Base-by-base conservation (phyloP, 768 basidiomycete genomes). In the Pulveroboletus frians region DNA sequence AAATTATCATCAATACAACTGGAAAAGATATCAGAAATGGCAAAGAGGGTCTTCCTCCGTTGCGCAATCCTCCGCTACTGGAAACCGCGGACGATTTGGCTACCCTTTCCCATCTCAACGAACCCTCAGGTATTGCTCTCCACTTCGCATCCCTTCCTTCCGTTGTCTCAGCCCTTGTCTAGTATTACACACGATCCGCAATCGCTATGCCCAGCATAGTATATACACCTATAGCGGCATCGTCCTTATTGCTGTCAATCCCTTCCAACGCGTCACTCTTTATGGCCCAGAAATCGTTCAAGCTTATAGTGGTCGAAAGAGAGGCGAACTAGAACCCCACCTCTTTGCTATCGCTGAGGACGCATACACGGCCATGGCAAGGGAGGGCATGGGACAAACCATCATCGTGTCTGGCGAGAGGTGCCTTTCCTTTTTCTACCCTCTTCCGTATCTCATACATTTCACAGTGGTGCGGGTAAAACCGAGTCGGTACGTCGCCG, bases 221-320 rank as follows among this genome's bases (percentile, higher is more conserved):
- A 98, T 98, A 60, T 99, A 98, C 65, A 98, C 96, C 29, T 99
- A 98, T 73, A 94, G 91, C 54, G 96, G 96, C 59, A 99, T 98
- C 57, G 95, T 98, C 53, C 81, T 99, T 57, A 96, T 99, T 66
- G 96, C 96, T 46, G 85, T 99, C 73, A 99, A 99, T 71, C 96
- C 96, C 40, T 99, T 99, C 71, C 90, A 94, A 71, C 89, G 93
- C 63, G 87, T 99, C 62, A 90, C 92, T 21, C 84, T 98, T 51
- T 99, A 99, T 75, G 92, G 91, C 6, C 90, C 92, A 18, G 92
- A 96, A 65, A 90, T 96, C 63, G 95, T 99, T 17, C 94, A 98
- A 70, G 92, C 93, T 13, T 99, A 99, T 68, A 88, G 86, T 53
- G 93, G 92, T 46, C 75, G 92, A 45, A 82, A 82, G 63, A 85